Base-by-base conservation (phyloP, 257 asterid genomes). In the Prunella vulgaris region DNA sequence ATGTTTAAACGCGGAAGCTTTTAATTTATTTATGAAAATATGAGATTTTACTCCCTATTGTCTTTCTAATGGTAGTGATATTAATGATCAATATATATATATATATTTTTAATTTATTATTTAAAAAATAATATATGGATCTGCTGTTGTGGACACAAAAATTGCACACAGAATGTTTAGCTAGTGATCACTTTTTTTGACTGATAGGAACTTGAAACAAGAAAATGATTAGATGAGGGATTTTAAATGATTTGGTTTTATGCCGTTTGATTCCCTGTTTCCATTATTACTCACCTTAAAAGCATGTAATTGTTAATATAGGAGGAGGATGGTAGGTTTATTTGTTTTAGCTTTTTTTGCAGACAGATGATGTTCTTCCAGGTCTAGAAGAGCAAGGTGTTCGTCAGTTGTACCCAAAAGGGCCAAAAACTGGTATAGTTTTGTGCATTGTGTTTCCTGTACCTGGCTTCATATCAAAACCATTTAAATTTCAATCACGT, bases 321-420 rank as follows among this genome's bases (percentile, higher is more conserved):
- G 51, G 63, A 44, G 59, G 54, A 35, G 74, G 74, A 69, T 44
- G 49, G 58, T 24, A 61, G 53, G 7, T 40, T 63, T 64, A 25
- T 52, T 27, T 62, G 49, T 59, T 48, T 64, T 60, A 56, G 60
- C 65, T 21, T 57, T 51, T 66, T 66, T 59, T 86, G 78, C 70
- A 92, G 98, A 91, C 97, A 21, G 97, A 94, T 72, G 97, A 91
- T 77, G 92, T 60, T 64, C 93, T 94, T 80, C 99, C 99, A 7
- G 85, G 83, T 74, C 86, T 94, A 62, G 99, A 94, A 78, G 97
- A 94, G 78, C 96, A 94, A 77, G 97, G 99, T 25, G 99, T 94
- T 59, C 93, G 96, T 54, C 96, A 90, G 15, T 77, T 94, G 68
- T 94, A 94, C 79, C 96, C 96, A 2, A 86, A 87, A 76, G 96